Base-by-base conservation (phyloP, 2,329 filamentous ascomycete genomes). In the Sporothrix pallida region DNA sequence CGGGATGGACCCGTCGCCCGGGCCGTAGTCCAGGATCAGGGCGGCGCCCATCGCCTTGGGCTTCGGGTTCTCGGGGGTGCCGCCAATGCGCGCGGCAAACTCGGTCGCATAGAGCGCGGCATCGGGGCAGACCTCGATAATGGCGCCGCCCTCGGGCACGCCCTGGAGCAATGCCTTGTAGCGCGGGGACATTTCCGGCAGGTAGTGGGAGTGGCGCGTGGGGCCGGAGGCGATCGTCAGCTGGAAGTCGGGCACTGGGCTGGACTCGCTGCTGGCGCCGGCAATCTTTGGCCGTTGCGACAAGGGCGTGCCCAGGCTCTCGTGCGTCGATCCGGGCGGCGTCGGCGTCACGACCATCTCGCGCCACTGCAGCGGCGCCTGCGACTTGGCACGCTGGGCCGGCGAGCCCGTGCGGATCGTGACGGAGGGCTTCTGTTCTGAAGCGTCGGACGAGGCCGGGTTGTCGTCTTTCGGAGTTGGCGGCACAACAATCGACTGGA, bases 21-120 rank as follows among this genome's bases (percentile, higher is more conserved):
- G 92, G 20, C 96, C 96, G 83, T 99, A 99, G 84, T 99, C 96
- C 63, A 99, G 89, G 78, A 99, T 93, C n/a, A 99, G 86, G 0
- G 95, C 96, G 9, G 95, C 96, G 69, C 96, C 96, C 0, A 90
- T 91, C 0, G 95, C 90, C 0, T 80, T 80, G 0, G 85, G 77
- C 79, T 93, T 95, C 0, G 86, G 83, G 6, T 85, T 77, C 54
- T 84, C 77, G 0, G 82, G 74, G 0, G 88, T 85, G 70, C 93
- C 94, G 71, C 95, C 95, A 78, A 99, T 97, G 72, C 94, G 90
- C 13, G 87, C 83, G 6, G 96, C 94, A 80, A 99, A 93, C 80
- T 97, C 93, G 62, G 90, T 86, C 0, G 91, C 89, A 81, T 95
- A 96, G 52, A 93, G 87, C 37, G 92, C 90, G 1, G 92, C 92